Evolutionary conservation across 1,284 basidiomycete genomes (phyloP).

Genomic region (Cryptococcus amylolentus): DNA sequence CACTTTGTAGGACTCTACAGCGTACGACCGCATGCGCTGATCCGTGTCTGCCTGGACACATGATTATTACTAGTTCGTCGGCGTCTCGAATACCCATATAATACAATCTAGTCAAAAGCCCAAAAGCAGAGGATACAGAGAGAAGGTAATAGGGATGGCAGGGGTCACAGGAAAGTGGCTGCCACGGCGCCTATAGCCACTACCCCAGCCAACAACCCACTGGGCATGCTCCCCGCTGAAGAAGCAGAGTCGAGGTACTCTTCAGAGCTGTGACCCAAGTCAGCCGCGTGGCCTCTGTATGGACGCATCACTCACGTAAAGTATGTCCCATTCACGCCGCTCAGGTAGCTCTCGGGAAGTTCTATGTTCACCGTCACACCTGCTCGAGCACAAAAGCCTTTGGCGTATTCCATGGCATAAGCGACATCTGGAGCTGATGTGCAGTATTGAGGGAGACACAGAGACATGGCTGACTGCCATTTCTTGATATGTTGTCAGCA

Average conservation of each 20-base stretch:
- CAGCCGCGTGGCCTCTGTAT: neutral
- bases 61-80: no score
- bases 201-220: no score
- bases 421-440: slow-evolving; percentile 37
- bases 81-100: no score
- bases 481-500: slow-evolving; percentile 2
- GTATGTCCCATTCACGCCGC: slow-evolving; percentile 21
- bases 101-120: no score
- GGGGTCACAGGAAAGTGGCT: no score
- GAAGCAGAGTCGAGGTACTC: slow-evolving; percentile 6
- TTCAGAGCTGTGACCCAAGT: neutral
- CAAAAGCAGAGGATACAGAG: no score
- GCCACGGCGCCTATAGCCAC: no score
- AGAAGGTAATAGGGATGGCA: no score
- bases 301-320: slow-evolving; percentile 31
- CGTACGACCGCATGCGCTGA: no score
- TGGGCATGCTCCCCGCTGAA: no score
- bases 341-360: slow-evolving; percentile 22
- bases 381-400: slow-evolving; percentile 26
- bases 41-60: no score
- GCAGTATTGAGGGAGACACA: slow-evolving; percentile 30
- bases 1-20: no score
- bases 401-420: slow-evolving; percentile 39
- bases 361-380: slow-evolving; percentile 27
- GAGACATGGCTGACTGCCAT: slow-evolving; percentile 19